Percentiles rank a stretch among this genome's conserved stretches.
Evolutionary conservation across 495 filamentous ascomycete genomes (phyloP).

Genomic region (Paragyromitra xinjiangensis): DNA sequence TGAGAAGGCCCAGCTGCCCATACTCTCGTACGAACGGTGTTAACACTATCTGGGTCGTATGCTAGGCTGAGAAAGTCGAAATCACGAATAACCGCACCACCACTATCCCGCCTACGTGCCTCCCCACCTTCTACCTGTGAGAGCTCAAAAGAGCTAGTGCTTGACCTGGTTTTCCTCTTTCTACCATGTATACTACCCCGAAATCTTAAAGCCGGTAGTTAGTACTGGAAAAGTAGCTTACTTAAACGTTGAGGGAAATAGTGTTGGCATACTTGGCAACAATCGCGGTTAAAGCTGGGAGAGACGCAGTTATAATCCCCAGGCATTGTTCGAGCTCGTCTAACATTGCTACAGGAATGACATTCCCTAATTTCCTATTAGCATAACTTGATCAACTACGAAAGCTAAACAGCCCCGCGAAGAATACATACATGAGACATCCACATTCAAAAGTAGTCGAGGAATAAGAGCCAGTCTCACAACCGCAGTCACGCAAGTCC

Average conservation of each 20-base stretch:
- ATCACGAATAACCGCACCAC: background rate
- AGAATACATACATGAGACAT: conserved; percentile 50
- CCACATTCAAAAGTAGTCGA: conserved; percentile 43
- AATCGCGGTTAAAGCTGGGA: conserved; percentile 54
- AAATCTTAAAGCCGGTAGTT: conserved; percentile 16
- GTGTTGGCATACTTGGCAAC: conserved; percentile 43
- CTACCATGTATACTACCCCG: conserved; percentile 21
- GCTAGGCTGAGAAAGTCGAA: conserved; percentile 47
- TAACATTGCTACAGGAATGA: conserved; percentile 47
- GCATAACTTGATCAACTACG: background rate
- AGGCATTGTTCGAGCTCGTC: conserved; percentile 53
- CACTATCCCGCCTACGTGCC: background rate
- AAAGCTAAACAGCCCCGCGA: background rate
- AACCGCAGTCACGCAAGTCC: conserved; percentile 51
- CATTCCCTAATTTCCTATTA: conserved; percentile 43
- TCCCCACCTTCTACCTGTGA: background rate
- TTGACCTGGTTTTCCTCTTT: background rate
- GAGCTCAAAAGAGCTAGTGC: conserved; percentile 24
- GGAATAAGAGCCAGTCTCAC: conserved; percentile 49
- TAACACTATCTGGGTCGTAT: conserved; percentile 45
- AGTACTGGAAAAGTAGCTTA: background rate
- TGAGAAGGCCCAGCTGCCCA: conserved; percentile 15
- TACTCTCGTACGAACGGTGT: conserved; percentile 15
- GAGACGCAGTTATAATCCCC: conserved; percentile 56
- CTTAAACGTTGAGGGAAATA: background rate